Percentiles rank a stretch among this genome's conserved stretches.
Evolutionary conservation across 2,329 filamentous ascomycete species (phyloP).

Genomic region (Escovopsis sp.): DNA sequence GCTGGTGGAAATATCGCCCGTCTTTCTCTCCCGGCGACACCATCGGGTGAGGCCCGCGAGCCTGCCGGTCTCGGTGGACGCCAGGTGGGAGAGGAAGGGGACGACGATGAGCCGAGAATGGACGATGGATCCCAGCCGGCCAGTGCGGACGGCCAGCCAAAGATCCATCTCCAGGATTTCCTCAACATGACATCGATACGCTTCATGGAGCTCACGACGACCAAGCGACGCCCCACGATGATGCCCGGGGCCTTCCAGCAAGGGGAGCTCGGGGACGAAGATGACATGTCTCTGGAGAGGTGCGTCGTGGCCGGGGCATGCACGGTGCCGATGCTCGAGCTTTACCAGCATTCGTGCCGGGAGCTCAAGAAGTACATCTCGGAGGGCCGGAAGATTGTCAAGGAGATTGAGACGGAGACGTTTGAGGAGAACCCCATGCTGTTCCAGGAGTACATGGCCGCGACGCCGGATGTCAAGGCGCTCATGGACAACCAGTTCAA

Average conservation of each 20-base stretch:
- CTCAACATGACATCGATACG: slow-evolving; percentile 90
- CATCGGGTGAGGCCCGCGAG: slow-evolving; percentile 40
- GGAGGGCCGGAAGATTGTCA: slow-evolving; percentile 77
- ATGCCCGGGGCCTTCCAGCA: slow-evolving; percentile 38
- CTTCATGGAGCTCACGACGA: slow-evolving; percentile 97
- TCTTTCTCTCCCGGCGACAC: slow-evolving; percentile 33
- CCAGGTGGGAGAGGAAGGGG: no score
- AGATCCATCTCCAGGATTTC: slow-evolving; percentile 80
- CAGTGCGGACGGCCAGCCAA: slow-evolving; percentile 32
- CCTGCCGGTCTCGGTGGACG: no score
- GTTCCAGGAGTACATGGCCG: slow-evolving; percentile 82
- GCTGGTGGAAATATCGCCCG: slow-evolving; percentile 27
- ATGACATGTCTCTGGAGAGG: slow-evolving; percentile 50
- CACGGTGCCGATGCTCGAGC: slow-evolving; percentile 79
- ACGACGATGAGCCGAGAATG: slow-evolving; percentile 31
- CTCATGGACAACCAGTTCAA: slow-evolving; percentile 96
- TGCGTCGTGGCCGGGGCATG: slow-evolving; percentile 82
- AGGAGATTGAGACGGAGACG: slow-evolving; percentile 79
- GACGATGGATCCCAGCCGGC: slow-evolving; percentile 27
- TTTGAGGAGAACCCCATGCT: slow-evolving; percentile 80
- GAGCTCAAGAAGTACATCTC: slow-evolving; percentile 96
- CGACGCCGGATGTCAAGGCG: slow-evolving; percentile 64
- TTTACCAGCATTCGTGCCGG: slow-evolving; percentile 91
- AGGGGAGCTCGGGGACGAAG: slow-evolving; percentile 26
- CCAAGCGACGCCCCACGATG: slow-evolving; percentile 76